phyloP scores from a whole-genome alignment of 2,329 filamentous ascomycete genomes.

The Phoma sp. region DNA sequence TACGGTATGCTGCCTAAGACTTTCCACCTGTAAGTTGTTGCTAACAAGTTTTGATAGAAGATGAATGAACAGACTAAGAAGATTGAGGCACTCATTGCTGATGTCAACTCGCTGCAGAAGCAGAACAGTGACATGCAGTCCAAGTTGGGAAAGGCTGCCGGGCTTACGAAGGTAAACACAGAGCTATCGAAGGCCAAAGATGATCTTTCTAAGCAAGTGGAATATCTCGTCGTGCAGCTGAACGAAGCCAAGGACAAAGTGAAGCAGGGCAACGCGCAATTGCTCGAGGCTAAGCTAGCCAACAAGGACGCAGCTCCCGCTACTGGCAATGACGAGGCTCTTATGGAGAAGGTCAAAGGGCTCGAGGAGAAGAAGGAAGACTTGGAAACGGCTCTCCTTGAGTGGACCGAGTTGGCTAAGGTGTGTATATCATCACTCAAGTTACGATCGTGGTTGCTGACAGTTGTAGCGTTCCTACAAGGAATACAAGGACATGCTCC shows the following conservation, averaged over 20 bases:
- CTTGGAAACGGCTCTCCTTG: constrained; percentile 17
- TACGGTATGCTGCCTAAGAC: constrained; percentile 18
- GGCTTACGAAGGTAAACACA: constrained; percentile 18
- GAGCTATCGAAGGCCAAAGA: constrained; percentile 18
- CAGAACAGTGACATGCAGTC: constrained; percentile 26
- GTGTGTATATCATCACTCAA: constrained; percentile 9
- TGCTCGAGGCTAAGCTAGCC: constrained; percentile 12
- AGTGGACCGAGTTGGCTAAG: constrained; percentile 34
- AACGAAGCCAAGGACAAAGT: constrained; percentile 8
- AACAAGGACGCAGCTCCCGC: not conserved
- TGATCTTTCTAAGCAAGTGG: constrained; percentile 10
- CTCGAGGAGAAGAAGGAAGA: constrained; percentile 21
- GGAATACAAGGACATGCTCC: constrained; percentile 34
- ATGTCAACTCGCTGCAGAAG: constrained; percentile 17
- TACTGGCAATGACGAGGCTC: not conserved
- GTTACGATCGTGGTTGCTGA: constrained; percentile 4
- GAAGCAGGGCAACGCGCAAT: not conserved
- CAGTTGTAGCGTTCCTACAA: constrained; percentile 30
- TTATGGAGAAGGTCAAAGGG: constrained; percentile 13
- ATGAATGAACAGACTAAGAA: constrained; percentile 28
- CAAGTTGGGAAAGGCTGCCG: constrained; percentile 14
- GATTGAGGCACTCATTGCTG: constrained; percentile 18
- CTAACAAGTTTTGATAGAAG: constrained; percentile 11
- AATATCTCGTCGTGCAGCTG: not conserved
- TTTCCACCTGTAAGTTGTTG: not conserved